Conservation (phyloP, 192 early-diverging fungal genomes). For the Phlyctochytrium planicorne region DNA sequence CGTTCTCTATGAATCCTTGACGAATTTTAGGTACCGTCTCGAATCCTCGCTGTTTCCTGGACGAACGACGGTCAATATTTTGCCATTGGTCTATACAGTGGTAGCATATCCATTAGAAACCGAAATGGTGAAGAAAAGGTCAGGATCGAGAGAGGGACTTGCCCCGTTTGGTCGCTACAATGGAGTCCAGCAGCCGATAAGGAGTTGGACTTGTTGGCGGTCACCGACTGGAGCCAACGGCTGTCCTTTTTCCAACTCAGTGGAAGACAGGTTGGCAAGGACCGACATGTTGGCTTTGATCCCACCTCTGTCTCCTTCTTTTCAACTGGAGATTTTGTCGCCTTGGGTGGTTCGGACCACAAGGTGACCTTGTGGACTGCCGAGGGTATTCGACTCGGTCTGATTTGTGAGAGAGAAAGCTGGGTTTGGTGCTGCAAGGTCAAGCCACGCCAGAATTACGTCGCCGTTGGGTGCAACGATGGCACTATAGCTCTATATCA, state of each 20-base stretch:
- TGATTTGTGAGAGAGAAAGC: conserved; percentile 43
- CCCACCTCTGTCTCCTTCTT: conserved; percentile 47
- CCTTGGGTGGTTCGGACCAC: conserved; percentile 54
- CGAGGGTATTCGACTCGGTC: conserved; percentile 52
- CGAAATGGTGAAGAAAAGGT: conserved; percentile 53
- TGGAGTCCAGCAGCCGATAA: conserved; percentile 48
- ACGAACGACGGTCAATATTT: conserved; percentile 56
- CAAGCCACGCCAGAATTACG: conserved; percentile 42
- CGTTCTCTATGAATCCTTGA: neutral
- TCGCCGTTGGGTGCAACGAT: conserved; percentile 58
- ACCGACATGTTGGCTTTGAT: conserved; percentile 53
- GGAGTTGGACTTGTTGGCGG: conserved; percentile 49
- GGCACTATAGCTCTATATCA: conserved; percentile 53
- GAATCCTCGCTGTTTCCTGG: conserved; percentile 51
- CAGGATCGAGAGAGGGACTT: conserved; percentile 51
- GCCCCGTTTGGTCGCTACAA: conserved; percentile 53
- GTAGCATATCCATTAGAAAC: conserved; percentile 52
- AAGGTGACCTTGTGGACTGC: conserved; percentile 56
- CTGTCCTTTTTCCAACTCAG: conserved; percentile 53
- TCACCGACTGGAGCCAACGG: conserved; percentile 58
- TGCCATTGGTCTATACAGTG: conserved; percentile 59
- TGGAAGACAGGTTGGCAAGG: conserved; percentile 60
- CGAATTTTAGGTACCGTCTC: conserved; percentile 43
- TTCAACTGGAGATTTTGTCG: conserved; percentile 49
- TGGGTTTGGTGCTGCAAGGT: conserved; percentile 60